Evolutionary conservation across 768 basidiomycete genomes (phyloP).

Genomic region (Infundibulicybe gibba): DNA sequence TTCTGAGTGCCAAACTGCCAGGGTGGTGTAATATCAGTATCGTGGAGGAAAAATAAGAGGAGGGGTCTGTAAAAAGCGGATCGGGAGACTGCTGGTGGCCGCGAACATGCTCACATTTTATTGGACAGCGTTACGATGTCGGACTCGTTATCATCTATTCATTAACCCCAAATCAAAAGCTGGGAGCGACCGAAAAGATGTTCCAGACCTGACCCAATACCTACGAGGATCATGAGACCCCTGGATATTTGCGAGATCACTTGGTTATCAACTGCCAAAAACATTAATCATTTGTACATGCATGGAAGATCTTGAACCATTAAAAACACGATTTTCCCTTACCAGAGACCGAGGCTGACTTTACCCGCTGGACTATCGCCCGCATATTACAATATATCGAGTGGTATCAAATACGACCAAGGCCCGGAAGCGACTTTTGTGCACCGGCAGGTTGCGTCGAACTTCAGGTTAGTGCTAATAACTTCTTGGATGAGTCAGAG

Average conservation of each 20-base stretch:
- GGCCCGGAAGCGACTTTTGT: no score
- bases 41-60: constrained; percentile 8
- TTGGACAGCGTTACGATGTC: constrained; percentile 74
- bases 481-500: neutral
- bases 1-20: constrained; percentile 63
- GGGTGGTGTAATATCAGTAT: constrained; percentile 1
- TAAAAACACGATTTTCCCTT: constrained; percentile 8
- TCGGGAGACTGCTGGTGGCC: no score
- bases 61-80: no score
- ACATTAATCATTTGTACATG: constrained; percentile 1
- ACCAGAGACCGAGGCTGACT: constrained; percentile 85
- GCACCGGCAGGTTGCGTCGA: neutral
- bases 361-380: constrained; percentile 81
- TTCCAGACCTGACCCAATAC: constrained; percentile 73
- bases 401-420: no score
- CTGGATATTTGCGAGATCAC: constrained; percentile 78
- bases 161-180: constrained; percentile 15
- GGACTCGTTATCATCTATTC: constrained; percentile 72
- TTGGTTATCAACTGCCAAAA: constrained; percentile 64
- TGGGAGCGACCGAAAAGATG: neutral
- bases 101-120: constrained; percentile 61
- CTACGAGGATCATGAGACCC: constrained; percentile 89
- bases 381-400: constrained; percentile 49
- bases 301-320: neutral
- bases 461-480: no score